These are phyloP conservation scores for Cajanus cajan DNA, from an alignment of 306 rosid genomes.

Conservation along the genomic window DNA sequence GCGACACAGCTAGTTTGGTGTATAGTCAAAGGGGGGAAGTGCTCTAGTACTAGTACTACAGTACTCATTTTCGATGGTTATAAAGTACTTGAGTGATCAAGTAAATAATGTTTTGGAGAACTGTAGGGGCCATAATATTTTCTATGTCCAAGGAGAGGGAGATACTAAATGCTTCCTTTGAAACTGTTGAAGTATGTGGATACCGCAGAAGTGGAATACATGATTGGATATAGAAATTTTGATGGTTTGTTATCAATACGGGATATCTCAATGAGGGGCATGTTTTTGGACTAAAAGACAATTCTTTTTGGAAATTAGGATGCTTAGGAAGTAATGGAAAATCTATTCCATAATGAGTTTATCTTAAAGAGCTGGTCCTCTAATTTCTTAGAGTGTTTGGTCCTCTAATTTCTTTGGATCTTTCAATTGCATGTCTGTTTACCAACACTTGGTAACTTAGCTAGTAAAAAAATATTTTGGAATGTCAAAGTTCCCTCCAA, in stretches of 20 bases:
- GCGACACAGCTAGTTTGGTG: neutral
- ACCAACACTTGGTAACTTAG: neutral
- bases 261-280: neutral
- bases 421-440: conserved; percentile 7
- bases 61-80: neutral
- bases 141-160: neutral
- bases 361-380: neutral
- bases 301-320: neutral
- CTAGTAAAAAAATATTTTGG: neutral
- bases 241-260: neutral
- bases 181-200: conserved; percentile 5
- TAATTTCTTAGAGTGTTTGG: neutral
- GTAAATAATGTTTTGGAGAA: neutral
- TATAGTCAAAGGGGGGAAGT: neutral
- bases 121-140: neutral
- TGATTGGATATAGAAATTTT: neutral
- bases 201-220: neutral
- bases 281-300: neutral
- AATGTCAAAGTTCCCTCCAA: conserved; percentile 1
- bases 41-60: neutral
- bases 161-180: conserved; percentile 16
- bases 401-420: neutral
- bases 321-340: conserved; percentile 23
- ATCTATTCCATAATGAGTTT: neutral
- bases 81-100: neutral